Percentiles rank a stretch among this genome's conserved stretches.
These are phyloP conservation scores for Claviceps arundinis DNA, from an alignment of 2,329 filamentous ascomycete genomes.

Conservation along the genomic window DNA sequence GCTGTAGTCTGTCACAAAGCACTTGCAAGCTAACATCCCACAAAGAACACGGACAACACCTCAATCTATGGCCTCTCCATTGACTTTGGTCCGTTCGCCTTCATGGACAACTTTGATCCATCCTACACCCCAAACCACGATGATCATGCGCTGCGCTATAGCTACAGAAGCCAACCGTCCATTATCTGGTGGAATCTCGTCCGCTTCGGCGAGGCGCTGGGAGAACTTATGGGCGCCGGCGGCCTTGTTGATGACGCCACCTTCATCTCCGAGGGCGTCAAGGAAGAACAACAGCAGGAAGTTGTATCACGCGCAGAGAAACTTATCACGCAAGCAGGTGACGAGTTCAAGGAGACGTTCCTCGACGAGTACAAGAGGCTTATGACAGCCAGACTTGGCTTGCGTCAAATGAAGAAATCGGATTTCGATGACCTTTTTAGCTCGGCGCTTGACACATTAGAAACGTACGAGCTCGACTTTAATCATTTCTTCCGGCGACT, in stretches of 20 bases:
- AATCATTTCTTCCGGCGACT: constrained; percentile 85
- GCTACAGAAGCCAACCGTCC: constrained; percentile 85
- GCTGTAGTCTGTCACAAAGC: background rate
- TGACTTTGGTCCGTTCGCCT: constrained; percentile 94
- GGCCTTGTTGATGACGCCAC: constrained; percentile 53
- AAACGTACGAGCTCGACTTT: constrained; percentile 77
- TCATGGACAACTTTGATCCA: constrained; percentile 94
- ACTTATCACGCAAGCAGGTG: constrained; percentile 65
- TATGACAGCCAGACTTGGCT: constrained; percentile 68
- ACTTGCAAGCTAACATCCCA: constrained; percentile 9
- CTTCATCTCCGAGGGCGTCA: constrained; percentile 62
- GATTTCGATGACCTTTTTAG: constrained; percentile 77
- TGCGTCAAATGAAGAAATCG: constrained; percentile 51
- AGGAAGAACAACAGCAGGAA: constrained; percentile 46
- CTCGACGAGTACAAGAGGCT: constrained; percentile 77
- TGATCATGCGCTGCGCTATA: constrained; percentile 74
- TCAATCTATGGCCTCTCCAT: constrained; percentile 79
- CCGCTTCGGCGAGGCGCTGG: constrained; percentile 75
- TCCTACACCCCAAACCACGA: constrained; percentile 95
- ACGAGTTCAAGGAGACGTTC: constrained; percentile 84
- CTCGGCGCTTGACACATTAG: constrained; percentile 68
- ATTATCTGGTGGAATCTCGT: constrained; percentile 99
- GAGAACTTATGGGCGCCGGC: constrained; percentile 75
- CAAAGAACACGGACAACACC: constrained; percentile 84
- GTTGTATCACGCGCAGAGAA: constrained; percentile 70